A percentile compares a stretch with the other conserved stretches of the same genome.
Evolutionary conservation across 306 rosid species (phyloP).

Genomic region (Luffa aegyptiaca): DNA sequence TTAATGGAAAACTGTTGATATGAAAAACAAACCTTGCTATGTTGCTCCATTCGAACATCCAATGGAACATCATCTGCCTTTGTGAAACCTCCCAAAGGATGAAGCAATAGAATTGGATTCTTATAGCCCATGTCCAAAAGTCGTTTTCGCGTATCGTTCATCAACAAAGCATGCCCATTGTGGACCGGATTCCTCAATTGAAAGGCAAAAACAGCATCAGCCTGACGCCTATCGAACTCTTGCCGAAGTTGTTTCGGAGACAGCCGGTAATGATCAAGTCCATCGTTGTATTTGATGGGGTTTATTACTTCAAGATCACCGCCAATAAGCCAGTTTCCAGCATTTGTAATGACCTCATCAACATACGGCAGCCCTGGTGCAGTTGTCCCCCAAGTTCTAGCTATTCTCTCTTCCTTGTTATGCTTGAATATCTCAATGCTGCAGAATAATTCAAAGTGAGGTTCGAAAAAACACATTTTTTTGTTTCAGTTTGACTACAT

Average conservation of each 20-base stretch:
- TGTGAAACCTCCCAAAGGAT: constrained; percentile 94
- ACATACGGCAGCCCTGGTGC: constrained; percentile 85
- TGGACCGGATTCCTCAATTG: constrained; percentile 96
- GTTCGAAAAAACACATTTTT: neutral
- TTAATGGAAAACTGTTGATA: neutral
- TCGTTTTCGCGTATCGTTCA: constrained; percentile 82
- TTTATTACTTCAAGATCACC: constrained; percentile 83
- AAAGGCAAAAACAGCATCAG: constrained; percentile 95
- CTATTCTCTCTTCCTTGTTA: constrained; percentile 94
- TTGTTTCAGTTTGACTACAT: neutral
- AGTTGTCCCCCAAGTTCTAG: constrained; percentile 95
- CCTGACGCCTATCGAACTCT: constrained; percentile 73
- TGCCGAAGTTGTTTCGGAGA: constrained; percentile 84
- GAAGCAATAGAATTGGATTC: constrained; percentile 85
- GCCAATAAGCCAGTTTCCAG: constrained; percentile 93
- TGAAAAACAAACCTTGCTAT: constrained; percentile 62
- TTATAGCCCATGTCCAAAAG: constrained; percentile 87
- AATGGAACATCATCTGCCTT: constrained; percentile 91
- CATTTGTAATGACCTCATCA: constrained; percentile 64
- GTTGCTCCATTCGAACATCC: constrained; percentile 99
- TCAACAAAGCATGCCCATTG: constrained; percentile 88
- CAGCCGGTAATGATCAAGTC: constrained; percentile 83
- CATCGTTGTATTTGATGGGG: constrained; percentile 73
- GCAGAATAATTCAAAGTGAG: constrained; percentile 8
- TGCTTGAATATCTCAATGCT: constrained; percentile 92